Percentiles rank a stretch among this genome's conserved stretches.
phyloP scores from a whole-genome alignment of 768 basidiomycete genomes.

The Leccinum disarticulatum region DNA sequence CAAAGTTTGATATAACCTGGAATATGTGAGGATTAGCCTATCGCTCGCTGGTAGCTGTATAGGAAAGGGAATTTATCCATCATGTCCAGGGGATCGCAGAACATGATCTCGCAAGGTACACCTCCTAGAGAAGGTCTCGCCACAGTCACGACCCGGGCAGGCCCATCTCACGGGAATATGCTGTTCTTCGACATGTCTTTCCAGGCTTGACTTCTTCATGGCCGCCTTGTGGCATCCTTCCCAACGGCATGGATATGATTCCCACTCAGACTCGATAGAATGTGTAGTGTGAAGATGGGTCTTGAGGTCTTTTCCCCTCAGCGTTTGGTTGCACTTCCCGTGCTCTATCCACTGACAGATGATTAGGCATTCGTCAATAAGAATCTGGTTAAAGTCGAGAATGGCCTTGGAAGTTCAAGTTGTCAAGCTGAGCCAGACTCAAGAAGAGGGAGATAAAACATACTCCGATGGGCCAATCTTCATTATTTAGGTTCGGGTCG shows the following conservation, averaged over 20 bases:
- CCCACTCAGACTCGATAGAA: background rate
- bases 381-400: constrained; percentile 1
- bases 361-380: constrained; percentile 3
- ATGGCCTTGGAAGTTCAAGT: background rate
- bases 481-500: background rate
- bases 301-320: constrained; percentile 3
- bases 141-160: constrained; percentile 2
- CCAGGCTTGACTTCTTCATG: constrained; percentile 13
- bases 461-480: constrained; percentile 3
- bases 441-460: background rate
- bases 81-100: background rate
- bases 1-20: background rate
- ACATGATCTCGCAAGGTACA: constrained; percentile 2
- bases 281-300: constrained; percentile 7
- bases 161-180: constrained; percentile 16
- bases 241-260: constrained; percentile 13
- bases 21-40: background rate
- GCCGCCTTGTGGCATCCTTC: background rate
- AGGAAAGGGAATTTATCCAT: background rate
- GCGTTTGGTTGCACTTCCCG: background rate
- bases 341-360: constrained; percentile 7
- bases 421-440: background rate
- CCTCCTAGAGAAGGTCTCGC: background rate
- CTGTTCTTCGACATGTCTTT: constrained; percentile 10
- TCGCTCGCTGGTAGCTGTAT: background rate